Conservation (phyloP, 2,329 filamentous ascomycete genomes). For the Polytolypa hystricis region DNA sequence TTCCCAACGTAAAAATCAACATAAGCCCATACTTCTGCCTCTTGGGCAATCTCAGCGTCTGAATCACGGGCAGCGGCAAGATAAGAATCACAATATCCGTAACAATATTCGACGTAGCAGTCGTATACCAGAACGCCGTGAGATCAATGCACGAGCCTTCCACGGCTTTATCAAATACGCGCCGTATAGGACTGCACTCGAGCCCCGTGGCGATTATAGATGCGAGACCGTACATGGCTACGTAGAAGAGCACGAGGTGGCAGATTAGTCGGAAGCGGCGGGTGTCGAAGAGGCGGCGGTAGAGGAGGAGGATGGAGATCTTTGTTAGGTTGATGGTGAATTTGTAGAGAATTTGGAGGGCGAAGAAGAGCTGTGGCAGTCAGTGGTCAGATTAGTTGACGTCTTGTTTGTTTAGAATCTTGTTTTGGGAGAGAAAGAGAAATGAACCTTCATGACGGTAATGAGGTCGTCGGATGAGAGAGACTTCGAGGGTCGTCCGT, state of each 20-base stretch:
- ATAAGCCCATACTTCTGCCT: slow-evolving; percentile 42
- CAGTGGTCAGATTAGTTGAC: background rate
- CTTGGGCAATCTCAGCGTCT: slow-evolving; percentile 18
- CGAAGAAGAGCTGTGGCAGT: slow-evolving; percentile 37
- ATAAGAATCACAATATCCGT: slow-evolving; percentile 25
- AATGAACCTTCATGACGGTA: slow-evolving; percentile 17
- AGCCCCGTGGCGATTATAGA: slow-evolving; percentile 37
- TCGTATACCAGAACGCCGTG: slow-evolving; percentile 40
- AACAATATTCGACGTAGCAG: slow-evolving; percentile 29
- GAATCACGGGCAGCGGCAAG: slow-evolving; percentile 24
- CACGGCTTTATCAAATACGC: slow-evolving; percentile 37
- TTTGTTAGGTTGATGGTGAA: slow-evolving; percentile 45
- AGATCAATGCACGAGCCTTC: slow-evolving; percentile 37
- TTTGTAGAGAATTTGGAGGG: slow-evolving; percentile 45
- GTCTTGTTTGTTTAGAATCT: background rate
- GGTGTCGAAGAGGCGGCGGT: slow-evolving; percentile 42
- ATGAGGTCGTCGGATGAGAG: slow-evolving; percentile 15
- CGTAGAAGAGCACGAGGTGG: slow-evolving; percentile 31
- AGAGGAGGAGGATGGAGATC: slow-evolving; percentile 42
- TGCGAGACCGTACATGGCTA: slow-evolving; percentile 38
- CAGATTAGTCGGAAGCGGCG: slow-evolving; percentile 36
- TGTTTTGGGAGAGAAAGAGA: slow-evolving; percentile 6
- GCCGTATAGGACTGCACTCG: slow-evolving; percentile 40
- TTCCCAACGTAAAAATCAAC: slow-evolving; percentile 27
- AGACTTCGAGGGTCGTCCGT: slow-evolving; percentile 15